Conservation (phyloP, 2,329 filamentous ascomycete genomes). For the Dactylellina leptospora region DNA sequence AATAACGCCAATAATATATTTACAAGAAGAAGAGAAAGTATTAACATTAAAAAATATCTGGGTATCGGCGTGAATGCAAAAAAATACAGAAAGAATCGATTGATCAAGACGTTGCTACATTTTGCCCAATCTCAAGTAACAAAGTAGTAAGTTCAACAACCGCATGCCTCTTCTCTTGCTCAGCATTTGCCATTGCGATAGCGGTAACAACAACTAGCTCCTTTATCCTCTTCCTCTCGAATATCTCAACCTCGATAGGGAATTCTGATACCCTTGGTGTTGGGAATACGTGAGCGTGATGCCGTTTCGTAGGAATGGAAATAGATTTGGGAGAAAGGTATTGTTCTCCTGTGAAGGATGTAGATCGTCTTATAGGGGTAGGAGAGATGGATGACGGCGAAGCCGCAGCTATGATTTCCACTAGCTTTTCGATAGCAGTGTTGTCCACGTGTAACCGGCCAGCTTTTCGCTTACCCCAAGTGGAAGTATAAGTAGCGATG, state of each 20-base stretch:
- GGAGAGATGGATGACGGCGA: conserved; percentile 25
- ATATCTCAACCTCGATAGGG: conserved; percentile 24
- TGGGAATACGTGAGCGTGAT: conserved; percentile 49
- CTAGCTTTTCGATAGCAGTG: conserved; percentile 36
- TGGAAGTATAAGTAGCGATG: conserved; percentile 55
- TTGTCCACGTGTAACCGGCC: conserved; percentile 55
- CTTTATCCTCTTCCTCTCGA: conserved; percentile 35
- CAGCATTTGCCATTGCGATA: conserved; percentile 43
- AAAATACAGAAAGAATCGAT: too few species aligned
- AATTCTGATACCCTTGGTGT: conserved; percentile 24
- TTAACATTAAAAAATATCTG: too few species aligned
- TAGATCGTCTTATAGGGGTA: conserved; percentile 19
- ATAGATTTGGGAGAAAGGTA: conserved; percentile 30
- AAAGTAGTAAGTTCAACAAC: conserved; percentile 15
- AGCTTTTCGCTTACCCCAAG: conserved; percentile 54
- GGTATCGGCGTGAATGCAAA: too few species aligned
- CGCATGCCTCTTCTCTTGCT: conserved; percentile 41
- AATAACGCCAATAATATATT: too few species aligned
- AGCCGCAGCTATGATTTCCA: conserved; percentile 19
- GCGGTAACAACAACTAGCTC: conserved; percentile 38
- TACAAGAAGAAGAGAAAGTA: too few species aligned
- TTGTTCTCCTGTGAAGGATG: conserved; percentile 12
- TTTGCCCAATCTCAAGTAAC: conserved; percentile 23
- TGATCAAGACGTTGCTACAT: conserved; percentile 16
- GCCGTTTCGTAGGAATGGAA: conserved; percentile 22